phyloP scores from a whole-genome alignment of 331 rosid genomes.

The Ulmus americana region DNA sequence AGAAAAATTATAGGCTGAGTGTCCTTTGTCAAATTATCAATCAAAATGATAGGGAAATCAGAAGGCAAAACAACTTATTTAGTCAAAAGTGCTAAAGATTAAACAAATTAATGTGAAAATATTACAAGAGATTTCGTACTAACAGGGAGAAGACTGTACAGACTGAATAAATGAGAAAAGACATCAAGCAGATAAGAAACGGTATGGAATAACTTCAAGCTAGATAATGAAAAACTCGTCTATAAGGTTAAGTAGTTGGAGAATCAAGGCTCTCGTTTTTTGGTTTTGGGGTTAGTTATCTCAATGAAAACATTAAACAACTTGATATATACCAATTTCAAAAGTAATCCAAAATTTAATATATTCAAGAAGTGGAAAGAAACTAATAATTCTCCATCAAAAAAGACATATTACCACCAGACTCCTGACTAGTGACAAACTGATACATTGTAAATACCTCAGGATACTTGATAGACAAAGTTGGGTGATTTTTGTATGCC shows the following conservation, averaged over 20 bases:
- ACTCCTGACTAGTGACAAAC: conserved; percentile 5
- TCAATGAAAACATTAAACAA: neutral
- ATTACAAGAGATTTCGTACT: neutral
- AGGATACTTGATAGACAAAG: conserved; percentile 77
- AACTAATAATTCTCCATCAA: neutral
- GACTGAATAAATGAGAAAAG: conserved; percentile 3
- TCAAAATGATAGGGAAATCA: conserved; percentile 15
- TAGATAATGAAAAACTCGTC: neutral
- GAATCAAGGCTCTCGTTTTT: neutral
- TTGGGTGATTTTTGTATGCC: conserved; percentile 96
- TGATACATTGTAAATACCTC: conserved; percentile 50
- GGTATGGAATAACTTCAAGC: conserved; percentile 2
- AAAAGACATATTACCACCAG: neutral
- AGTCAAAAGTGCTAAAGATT: neutral
- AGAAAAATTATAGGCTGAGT: neutral
- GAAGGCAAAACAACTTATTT: conserved; percentile 9
- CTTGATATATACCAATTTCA: neutral
- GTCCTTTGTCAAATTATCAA: neutral
- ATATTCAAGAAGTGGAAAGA: neutral
- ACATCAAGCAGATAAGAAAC: neutral
- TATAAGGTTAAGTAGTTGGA: neutral
- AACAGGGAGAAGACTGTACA: neutral
- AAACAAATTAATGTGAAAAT: neutral
- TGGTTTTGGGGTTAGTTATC: too few relatives aligned
- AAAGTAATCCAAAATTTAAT: neutral